Evolutionary conservation across 441 rosid species (phyloP), one percentile per base, ranked within the genome.

Genomic region (Mallotus japonicus): DNA sequence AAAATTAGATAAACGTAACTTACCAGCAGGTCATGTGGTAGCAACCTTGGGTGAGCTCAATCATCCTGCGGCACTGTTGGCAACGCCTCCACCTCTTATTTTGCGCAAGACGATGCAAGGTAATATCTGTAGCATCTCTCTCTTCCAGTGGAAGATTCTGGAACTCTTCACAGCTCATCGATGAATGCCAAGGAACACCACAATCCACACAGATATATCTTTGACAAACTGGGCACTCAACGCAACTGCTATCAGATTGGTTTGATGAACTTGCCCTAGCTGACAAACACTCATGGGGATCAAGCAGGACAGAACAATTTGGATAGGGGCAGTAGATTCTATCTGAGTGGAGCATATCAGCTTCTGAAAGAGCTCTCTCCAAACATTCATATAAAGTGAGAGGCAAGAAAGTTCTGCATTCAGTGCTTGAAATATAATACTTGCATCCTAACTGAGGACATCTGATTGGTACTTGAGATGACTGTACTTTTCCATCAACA

Each of bases 11-110:
- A 51, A 17, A 63, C 22, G 47, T 20, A 67, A 69, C 96, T 79
- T 85, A 95, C 99, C 90, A 77, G 85, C 97, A 95, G 47, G 97
- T 92, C 94, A 95, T 91, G 85, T 91, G 99, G 81, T 88, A 82
- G 84, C 97, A 95, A 72, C 97, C 97, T 69, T 90, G 97, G 42
- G 87, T 71, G 62, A 89, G 99, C 81, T 95, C 97, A 62, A 91
- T 89, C 99, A 95, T 95, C 80, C 90, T 87, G 65, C 87, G 93
- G 75, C 99, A 92, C 71, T 88, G 97, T 77, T 87, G 97, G 84
- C 99, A 95, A 62, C 94, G 89, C 79, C 85, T 91, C 99, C 97
- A 95, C 77, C 96, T 86, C 78, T 92, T 87, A 80, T 87, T 88
- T 83, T 78, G 88, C 0, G 97, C 97, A 65, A 92, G 84, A 17